Conservation (phyloP, 73 alveolate species). For the Durusdinium trenchii region DNA sequence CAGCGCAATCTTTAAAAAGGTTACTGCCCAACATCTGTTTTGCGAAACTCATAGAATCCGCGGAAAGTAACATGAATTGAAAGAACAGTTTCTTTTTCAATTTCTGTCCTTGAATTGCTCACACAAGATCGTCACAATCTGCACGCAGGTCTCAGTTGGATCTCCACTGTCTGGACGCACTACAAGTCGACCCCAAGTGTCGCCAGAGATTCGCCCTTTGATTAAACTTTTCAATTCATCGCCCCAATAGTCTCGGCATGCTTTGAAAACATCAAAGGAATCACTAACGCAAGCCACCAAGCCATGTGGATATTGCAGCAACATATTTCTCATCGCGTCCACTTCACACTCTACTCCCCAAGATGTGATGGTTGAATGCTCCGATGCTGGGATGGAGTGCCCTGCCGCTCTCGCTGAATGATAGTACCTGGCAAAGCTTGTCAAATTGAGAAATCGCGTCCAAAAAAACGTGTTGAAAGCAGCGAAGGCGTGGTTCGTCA, state of each 20-base stretch:
- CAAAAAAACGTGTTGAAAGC: no score
- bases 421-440: constrained; percentile 28
- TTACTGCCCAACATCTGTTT: no score
- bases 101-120: constrained; percentile 79
- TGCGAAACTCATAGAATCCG: no score
- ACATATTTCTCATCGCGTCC: constrained; percentile 89
- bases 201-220: constrained; percentile 81
- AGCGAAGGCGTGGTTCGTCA: no score
- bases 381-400: constrained; percentile 90
- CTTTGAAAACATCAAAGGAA: constrained; percentile 93
- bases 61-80: no score
- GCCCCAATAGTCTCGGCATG: constrained; percentile 81
- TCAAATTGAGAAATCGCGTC: no score
- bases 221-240: constrained; percentile 39
- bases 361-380: constrained; percentile 90
- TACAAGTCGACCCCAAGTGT: constrained; percentile 76
- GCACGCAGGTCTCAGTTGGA: constrained; percentile 74
- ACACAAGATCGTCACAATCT: constrained; percentile 47
- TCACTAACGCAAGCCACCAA: constrained; percentile 87
- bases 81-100: no score
- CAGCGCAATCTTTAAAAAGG: no score
- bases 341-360: constrained; percentile 81
- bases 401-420: constrained; percentile 56
- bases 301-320: constrained; percentile 57
- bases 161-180: constrained; percentile 95